A percentile compares a stretch with the other conserved stretches of the same genome.
Evolutionary conservation across 768 basidiomycete genomes (phyloP).

Genomic region (Auriscalpium vulgare): DNA sequence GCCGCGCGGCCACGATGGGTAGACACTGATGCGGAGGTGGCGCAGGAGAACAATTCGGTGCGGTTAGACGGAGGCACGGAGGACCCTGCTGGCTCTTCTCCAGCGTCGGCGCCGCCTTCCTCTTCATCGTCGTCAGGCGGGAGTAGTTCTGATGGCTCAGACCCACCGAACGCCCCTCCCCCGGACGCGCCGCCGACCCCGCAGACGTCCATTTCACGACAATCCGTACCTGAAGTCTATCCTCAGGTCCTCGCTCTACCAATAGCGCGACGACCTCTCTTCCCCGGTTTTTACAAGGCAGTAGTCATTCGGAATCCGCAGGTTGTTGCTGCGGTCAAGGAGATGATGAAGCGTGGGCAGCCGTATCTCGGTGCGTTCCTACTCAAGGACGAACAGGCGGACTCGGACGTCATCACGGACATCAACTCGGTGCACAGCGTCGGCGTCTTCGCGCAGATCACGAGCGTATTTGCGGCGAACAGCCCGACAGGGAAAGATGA

Average conservation of each 20-base stretch:
- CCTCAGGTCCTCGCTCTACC: conserved; percentile 93
- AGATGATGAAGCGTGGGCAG: conserved; percentile 94
- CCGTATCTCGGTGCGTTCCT: conserved; percentile 96
- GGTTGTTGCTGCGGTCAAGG: conserved; percentile 90
- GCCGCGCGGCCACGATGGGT: not conserved
- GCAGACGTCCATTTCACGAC: conserved; percentile 64
- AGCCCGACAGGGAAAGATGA: conserved; percentile 53
- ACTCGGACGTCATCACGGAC: conserved; percentile 88
- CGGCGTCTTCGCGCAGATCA: conserved; percentile 96
- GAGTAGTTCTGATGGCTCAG: conserved; percentile 26
- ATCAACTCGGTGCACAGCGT: conserved; percentile 84
- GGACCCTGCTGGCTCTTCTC: conserved; percentile 15
- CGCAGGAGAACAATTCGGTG: not conserved
- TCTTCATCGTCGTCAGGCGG: conserved; percentile 36
- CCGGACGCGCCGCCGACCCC: conserved; percentile 29
- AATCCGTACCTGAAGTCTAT: conserved; percentile 83
- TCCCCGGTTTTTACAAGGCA: conserved; percentile 97
- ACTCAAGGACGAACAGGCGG: conserved; percentile 87
- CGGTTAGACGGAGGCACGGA: conserved; percentile 7
- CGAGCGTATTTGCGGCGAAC: conserved; percentile 74
- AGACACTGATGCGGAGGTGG: not conserved
- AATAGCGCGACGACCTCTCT: conserved; percentile 89
- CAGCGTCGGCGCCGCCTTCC: conserved; percentile 30
- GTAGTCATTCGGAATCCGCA: conserved; percentile 87
- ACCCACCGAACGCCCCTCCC: conserved; percentile 33